Percentiles rank a stretch among this genome's conserved stretches.
phyloP scores from a whole-genome alignment of 164 flowering plant species.

The Macadamia tetraphylla region DNA sequence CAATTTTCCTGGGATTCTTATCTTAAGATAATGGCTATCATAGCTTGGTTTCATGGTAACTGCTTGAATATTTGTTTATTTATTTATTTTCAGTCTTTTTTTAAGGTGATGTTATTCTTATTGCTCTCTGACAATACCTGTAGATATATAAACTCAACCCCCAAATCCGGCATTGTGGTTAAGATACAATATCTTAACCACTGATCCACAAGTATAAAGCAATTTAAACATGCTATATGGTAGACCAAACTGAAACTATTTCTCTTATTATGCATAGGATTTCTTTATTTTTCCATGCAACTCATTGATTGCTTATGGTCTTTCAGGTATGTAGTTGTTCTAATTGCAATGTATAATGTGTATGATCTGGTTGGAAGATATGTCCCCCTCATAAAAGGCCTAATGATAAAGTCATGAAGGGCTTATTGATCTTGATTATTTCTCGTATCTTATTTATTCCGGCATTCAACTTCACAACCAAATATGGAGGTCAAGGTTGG shows the following conservation, averaged over 20 bases:
- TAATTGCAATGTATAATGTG: conserved; percentile 51
- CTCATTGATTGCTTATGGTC: background rate
- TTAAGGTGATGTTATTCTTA: background rate
- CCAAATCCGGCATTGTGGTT: background rate
- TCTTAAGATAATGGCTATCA: conserved; percentile 43
- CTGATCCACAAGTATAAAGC: too few species aligned
- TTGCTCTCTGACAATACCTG: background rate
- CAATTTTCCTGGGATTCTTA: conserved; percentile 52
- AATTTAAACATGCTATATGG: too few species aligned
- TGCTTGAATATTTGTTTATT: background rate
- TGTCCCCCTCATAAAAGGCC: conserved; percentile 23
- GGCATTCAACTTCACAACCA: conserved; percentile 48
- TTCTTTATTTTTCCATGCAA: background rate
- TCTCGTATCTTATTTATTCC: conserved; percentile 37
- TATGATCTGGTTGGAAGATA: conserved; percentile 41
- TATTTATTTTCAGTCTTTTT: background rate
- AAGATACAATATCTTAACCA: too few species aligned
- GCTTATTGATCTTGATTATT: conserved; percentile 20
- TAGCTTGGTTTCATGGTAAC: conserved; percentile 30
- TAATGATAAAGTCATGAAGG: conserved; percentile 30
- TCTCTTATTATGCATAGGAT: background rate
- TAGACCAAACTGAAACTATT: too few species aligned
- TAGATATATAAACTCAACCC: background rate
- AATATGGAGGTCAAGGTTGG: conserved; percentile 46
- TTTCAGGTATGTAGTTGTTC: conserved; percentile 42